Evolutionary conservation across 352 stramenopile genomes (phyloP).

Genomic region (Globisporangium cystogenes): DNA sequence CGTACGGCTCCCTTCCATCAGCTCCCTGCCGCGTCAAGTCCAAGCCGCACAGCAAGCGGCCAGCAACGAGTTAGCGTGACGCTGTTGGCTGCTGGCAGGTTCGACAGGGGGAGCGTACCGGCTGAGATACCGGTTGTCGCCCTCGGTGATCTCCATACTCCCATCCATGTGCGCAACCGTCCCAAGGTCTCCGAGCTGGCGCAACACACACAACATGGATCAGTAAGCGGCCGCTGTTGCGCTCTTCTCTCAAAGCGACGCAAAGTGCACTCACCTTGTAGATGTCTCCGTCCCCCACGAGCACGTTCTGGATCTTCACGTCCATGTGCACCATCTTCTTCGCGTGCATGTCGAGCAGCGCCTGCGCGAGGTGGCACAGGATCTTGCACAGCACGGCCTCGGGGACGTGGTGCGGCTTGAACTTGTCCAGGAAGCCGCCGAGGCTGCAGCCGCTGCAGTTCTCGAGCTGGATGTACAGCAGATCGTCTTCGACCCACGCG

Average conservation of each 20-base stretch:
- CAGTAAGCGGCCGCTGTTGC: no score
- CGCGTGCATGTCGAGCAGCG: constrained; percentile 76
- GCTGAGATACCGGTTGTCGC: constrained; percentile 84
- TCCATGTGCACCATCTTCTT: constrained; percentile 87
- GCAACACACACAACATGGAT: neutral
- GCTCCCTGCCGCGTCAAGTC: constrained; percentile 29
- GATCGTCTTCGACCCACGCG: constrained; percentile 84
- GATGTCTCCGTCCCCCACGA: constrained; percentile 48
- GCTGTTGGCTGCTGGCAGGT: no score
- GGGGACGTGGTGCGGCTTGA: constrained; percentile 55
- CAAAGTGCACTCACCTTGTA: constrained; percentile 82
- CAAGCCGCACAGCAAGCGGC: neutral
- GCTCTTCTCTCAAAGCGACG: no score
- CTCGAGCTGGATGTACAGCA: constrained; percentile 87
- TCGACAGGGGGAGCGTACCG: constrained; percentile 26
- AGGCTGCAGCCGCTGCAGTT: constrained; percentile 64
- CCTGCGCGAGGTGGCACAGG: constrained; percentile 70
- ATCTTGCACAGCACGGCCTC: constrained; percentile 71
- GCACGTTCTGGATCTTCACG: constrained; percentile 82
- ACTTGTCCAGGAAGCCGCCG: constrained; percentile 53
- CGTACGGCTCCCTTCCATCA: constrained; percentile 74
- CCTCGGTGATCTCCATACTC: constrained; percentile 82
- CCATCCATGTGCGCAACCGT: constrained; percentile 76
- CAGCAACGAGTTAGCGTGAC: neutral
- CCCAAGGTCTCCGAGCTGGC: constrained; percentile 65